Evolutionary conservation across 495 filamentous ascomycete species (phyloP), one percentile per base, ranked within the genome.

Genomic region (Daldinia caldariorum): DNA sequence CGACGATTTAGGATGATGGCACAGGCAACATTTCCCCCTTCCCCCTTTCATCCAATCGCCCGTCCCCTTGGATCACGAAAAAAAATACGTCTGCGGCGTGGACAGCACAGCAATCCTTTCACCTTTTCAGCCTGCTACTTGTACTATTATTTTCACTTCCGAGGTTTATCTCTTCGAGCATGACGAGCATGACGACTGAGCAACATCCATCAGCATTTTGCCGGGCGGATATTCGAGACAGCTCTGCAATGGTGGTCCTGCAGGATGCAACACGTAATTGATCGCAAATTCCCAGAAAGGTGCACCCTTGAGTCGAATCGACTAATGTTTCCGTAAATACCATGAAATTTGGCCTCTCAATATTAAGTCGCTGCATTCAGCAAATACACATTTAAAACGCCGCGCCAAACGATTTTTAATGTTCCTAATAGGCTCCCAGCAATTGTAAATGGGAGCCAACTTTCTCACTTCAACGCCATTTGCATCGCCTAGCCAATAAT

Each of bases 241-340:
- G 75, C 67, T 75, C 75, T 75, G 73, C 75, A 61, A 63, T 77
- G 72, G 63, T 75, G 75, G 72, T 64, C 72, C 72, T 49, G 75
- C 75, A 77, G 70, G 75, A 73, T 77, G 72, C 75, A 77, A 77
- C 75, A 77, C 70, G 63, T 77, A 77, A 77, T 77, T 77, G 75
- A 77, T 77, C 73, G 74, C 74, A 77, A 77, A 77, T 77, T 73
- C 75, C 75, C 67, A 38, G 70, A 72, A 75, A 77, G 73, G 75
- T 75, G 72, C 73, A 77, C 61, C 75, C 66, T 71, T 75, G 61
- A 77, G 66, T 75, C 75, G 75, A 77, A 66, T 66, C 75, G 75
- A 75, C 75, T 73, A 66, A 75, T 73, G 69, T 71, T 71, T 71
- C 75, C 75, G 72, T 75, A 75, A 77, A 75, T 68, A 59, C 75